Conservation (phyloP, 495 filamentous ascomycete species). For the Schizothecium vesticola region DNA sequence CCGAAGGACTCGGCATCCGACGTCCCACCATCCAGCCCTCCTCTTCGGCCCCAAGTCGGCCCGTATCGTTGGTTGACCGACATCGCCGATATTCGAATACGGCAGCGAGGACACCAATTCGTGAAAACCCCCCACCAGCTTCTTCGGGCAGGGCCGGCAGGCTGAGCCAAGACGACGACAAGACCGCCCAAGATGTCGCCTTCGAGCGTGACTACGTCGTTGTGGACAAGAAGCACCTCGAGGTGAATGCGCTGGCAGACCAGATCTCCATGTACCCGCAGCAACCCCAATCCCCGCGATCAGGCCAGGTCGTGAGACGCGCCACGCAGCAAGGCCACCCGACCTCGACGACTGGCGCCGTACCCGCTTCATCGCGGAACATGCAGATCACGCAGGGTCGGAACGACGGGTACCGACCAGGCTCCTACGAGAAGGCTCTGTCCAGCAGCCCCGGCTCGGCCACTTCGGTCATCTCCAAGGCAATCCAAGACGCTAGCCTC, state of each 20-base stretch:
- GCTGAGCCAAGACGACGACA: slow-evolving; percentile 63
- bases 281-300: slow-evolving; percentile 41
- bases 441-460: slow-evolving; percentile 72
- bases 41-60: slow-evolving; percentile 35
- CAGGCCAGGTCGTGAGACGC: slow-evolving; percentile 44
- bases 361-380: slow-evolving; percentile 53
- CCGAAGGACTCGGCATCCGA: slow-evolving; percentile 43
- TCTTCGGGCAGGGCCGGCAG: slow-evolving; percentile 28
- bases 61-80: slow-evolving; percentile 28
- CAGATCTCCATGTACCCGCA: slow-evolving; percentile 76
- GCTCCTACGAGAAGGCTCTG: slow-evolving; percentile 74
- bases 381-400: slow-evolving; percentile 65
- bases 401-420: slow-evolving; percentile 57
- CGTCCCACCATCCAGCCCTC: slow-evolving; percentile 34
- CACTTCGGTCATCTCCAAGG: slow-evolving; percentile 87
- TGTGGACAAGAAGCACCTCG: slow-evolving; percentile 88
- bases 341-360: slow-evolving; percentile 51
- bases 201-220: slow-evolving; percentile 93
- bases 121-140: slow-evolving; percentile 16
- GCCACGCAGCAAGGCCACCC: slow-evolving; percentile 62
- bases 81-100: slow-evolving; percentile 35
- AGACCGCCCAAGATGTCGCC: slow-evolving; percentile 81
- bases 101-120: slow-evolving; percentile 22
- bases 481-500: slow-evolving; percentile 87
- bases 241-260: slow-evolving; percentile 96